Evolutionary conservation across 768 basidiomycete species (phyloP).

Genomic region (Krasilnikovozyma curviuscula): DNA sequence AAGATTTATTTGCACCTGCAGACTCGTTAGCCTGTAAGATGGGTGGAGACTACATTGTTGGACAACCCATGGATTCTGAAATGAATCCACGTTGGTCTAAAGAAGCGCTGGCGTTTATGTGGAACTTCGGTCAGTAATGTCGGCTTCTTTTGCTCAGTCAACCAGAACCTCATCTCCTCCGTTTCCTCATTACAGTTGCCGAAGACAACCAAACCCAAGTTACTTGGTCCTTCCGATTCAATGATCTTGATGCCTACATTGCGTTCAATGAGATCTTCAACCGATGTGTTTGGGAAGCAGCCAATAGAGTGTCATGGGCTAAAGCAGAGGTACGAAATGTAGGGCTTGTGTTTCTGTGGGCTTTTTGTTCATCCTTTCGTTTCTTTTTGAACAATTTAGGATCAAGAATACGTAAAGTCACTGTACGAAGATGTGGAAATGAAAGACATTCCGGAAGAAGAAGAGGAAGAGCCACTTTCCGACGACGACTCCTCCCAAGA

Average conservation of each 20-base stretch:
- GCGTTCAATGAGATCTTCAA: slow-evolving; percentile 46
- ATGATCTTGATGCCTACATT: slow-evolving; percentile 36
- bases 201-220: slow-evolving; percentile 32
- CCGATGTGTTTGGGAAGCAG: slow-evolving; percentile 57
- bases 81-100: slow-evolving; percentile 16
- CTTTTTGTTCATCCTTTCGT: not conserved
- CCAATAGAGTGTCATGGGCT: slow-evolving; percentile 51
- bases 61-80: slow-evolving; percentile 15
- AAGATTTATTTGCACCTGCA: not conserved
- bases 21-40: slow-evolving; percentile 11
- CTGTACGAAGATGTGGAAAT: slow-evolving; percentile 7
- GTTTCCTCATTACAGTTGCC: slow-evolving; percentile 26
- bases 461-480: slow-evolving; percentile 3
- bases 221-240: slow-evolving; percentile 71
- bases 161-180: not conserved
- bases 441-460: slow-evolving; percentile 2
- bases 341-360: not conserved
- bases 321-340: slow-evolving; percentile 49
- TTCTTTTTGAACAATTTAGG: slow-evolving; percentile 21
- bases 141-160: not conserved
- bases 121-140: slow-evolving; percentile 40
- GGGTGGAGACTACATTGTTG: slow-evolving; percentile 12
- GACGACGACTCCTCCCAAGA: slow-evolving; percentile 6
- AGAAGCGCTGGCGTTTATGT: slow-evolving; percentile 46
- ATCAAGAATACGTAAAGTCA: slow-evolving; percentile 50